A percentile compares a stretch with the other conserved stretches of the same genome.
phyloP scores from a whole-genome alignment of 1,284 basidiomycete species.

The Apiotrichum laibachii region DNA sequence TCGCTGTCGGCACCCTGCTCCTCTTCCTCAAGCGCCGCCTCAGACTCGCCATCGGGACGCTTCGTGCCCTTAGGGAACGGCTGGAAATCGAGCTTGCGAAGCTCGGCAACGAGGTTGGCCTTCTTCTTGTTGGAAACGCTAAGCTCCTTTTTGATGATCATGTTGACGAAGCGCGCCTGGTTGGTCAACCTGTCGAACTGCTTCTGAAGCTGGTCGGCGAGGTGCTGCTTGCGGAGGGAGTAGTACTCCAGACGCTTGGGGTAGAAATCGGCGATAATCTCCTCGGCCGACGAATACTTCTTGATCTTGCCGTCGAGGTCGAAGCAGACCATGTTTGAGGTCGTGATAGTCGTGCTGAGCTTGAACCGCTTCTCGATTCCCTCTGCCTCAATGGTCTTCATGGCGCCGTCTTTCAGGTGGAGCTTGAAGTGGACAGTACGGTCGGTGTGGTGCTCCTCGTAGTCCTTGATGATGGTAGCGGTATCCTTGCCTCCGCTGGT shows the following conservation, averaged over 20 bases:
- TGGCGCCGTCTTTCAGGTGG: conserved; percentile 71
- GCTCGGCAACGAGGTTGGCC: conserved; percentile 75
- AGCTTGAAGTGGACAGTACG: conserved; percentile 87
- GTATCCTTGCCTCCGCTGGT: conserved; percentile 52
- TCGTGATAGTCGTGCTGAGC: conserved; percentile 75
- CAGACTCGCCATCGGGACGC: conserved; percentile 66
- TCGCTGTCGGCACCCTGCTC: conserved; percentile 62
- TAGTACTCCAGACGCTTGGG: conserved; percentile 85
- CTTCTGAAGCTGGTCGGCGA: conserved; percentile 79
- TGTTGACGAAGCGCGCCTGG: conserved; percentile 94
- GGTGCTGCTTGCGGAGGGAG: conserved; percentile 90
- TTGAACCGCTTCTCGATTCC: conserved; percentile 92
- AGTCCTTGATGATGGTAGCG: conserved; percentile 76
- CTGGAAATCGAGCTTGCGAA: conserved; percentile 79
- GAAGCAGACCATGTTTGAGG: conserved; percentile 98
- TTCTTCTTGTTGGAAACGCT: conserved; percentile 91
- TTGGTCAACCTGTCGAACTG: conserved; percentile 85
- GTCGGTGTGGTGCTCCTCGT: conserved; percentile 94
- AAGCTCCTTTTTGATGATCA: conserved; percentile 90
- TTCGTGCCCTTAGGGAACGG: conserved; percentile 72
- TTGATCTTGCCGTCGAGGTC: conserved; percentile 95
- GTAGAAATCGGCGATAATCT: conserved; percentile 93
- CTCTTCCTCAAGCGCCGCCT: conserved; percentile 58
- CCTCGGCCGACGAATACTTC: conserved; percentile 85
- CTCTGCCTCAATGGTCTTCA: conserved; percentile 83